A percentile compares a stretch with the other conserved stretches of the same genome.
Evolutionary conservation across 192 early-diverging fungal species (phyloP).

Genomic region (Glomus cerebriforme): DNA sequence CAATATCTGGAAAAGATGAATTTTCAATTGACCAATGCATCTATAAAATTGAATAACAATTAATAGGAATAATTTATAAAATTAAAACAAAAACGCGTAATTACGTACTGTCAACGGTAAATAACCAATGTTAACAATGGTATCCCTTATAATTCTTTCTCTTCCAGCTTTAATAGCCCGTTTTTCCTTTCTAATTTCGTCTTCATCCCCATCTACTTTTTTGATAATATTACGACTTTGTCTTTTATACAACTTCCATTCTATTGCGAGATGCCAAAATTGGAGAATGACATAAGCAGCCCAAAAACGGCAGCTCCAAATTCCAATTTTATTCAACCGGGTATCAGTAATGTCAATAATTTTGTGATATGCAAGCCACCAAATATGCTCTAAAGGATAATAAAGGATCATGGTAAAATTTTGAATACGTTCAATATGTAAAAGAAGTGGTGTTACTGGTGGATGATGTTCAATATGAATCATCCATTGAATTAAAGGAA

Average conservation of each 20-base stretch:
- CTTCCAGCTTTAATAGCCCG: slow-evolving; percentile 56
- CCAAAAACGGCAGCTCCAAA: slow-evolving; percentile 98
- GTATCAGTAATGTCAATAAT: slow-evolving; percentile 75
- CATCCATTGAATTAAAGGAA: slow-evolving; percentile 89
- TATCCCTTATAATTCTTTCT: slow-evolving; percentile 67
- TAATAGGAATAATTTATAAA: neutral
- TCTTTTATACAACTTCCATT: slow-evolving; percentile 59
- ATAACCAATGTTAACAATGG: slow-evolving; percentile 90
- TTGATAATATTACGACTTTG: slow-evolving; percentile 58
- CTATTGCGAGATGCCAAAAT: slow-evolving; percentile 77
- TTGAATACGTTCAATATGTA: slow-evolving; percentile 80
- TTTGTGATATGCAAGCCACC: slow-evolving; percentile 89
- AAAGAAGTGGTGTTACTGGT: slow-evolving; percentile 60
- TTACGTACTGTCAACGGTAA: slow-evolving; percentile 72
- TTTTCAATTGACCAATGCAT: slow-evolving; percentile 90
- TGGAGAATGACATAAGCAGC: slow-evolving; percentile 89
- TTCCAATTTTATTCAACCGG: slow-evolving; percentile 74
- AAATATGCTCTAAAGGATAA: slow-evolving; percentile 96
- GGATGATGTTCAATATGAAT: slow-evolving; percentile 75
- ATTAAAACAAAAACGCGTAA: neutral
- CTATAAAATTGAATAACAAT: slow-evolving; percentile 19
- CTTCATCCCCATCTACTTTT: slow-evolving; percentile 55
- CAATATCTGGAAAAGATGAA: slow-evolving; percentile 87
- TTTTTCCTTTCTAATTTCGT: slow-evolving; percentile 57
- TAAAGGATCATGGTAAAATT: slow-evolving; percentile 85